These are phyloP conservation scores for Kitagawia praeruptora DNA, from an alignment of 129 eudicot genomes.

Conservation along the genomic window DNA sequence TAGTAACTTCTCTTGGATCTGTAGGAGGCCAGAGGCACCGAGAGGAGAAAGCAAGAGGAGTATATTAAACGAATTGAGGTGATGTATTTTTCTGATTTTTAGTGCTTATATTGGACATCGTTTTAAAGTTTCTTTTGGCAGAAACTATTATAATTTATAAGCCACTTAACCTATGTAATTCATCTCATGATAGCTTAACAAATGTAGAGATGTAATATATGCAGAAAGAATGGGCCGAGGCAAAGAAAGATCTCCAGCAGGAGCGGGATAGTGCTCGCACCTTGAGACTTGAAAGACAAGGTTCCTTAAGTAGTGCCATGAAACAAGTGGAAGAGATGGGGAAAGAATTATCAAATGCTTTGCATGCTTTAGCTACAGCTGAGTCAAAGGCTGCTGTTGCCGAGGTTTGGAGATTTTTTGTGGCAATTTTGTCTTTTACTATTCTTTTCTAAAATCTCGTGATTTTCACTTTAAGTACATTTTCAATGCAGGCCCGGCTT, in stretches of 20 bases:
- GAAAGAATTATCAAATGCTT: constrained; percentile 55
- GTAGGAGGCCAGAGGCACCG: constrained; percentile 66
- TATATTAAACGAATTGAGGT: constrained; percentile 62
- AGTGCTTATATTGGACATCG: neutral
- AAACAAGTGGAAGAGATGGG: constrained; percentile 66
- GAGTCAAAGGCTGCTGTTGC: constrained; percentile 77
- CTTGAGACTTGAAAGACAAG: constrained; percentile 56
- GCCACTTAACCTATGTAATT: neutral
- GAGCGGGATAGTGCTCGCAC: constrained; percentile 62
- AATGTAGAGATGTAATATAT: neutral
- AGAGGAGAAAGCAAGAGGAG: constrained; percentile 66
- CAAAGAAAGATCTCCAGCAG: constrained; percentile 78
- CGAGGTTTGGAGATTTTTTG: constrained; percentile 28
- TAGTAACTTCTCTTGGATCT: neutral
- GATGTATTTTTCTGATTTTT: neutral
- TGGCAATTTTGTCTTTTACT: neutral
- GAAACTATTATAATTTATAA: neutral
- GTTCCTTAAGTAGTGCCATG: constrained; percentile 55
- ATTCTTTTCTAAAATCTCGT: neutral
- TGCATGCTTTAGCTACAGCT: constrained; percentile 64
- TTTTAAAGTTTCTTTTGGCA: neutral
- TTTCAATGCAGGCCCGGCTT: constrained; percentile 46
- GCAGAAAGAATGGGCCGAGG: constrained; percentile 95
- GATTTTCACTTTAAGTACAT: neutral
- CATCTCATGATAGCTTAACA: neutral